Conservation (phyloP, 129 eudicot genomes). For the Saposhnikovia divaricata region DNA sequence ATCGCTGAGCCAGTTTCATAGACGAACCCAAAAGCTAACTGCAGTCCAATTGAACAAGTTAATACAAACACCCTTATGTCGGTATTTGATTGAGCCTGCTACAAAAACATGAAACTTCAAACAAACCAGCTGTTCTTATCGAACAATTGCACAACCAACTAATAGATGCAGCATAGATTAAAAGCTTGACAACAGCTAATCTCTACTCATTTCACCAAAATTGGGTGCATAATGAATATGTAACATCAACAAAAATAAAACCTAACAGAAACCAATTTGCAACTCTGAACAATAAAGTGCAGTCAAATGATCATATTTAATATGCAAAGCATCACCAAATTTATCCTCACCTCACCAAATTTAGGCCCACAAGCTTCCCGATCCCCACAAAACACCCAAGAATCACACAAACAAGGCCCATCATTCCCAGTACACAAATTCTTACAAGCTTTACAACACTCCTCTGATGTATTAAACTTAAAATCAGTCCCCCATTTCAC, state of each 20-base stretch:
- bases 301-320: conserved; percentile 2
- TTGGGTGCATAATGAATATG: background rate
- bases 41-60: background rate
- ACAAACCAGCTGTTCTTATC: background rate
- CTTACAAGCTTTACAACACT: conserved; percentile 85
- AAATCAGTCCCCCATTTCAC: conserved; percentile 89
- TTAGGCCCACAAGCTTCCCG: conserved; percentile 54
- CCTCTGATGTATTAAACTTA: conserved; percentile 59
- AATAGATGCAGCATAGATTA: background rate
- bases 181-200: background rate
- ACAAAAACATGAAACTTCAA: background rate
- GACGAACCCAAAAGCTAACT: background rate
- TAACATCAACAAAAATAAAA: background rate
- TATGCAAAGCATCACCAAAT: background rate
- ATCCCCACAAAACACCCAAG: conserved; percentile 94
- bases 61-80: background rate
- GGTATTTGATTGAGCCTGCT: background rate
- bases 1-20: background rate
- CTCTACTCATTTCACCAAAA: background rate
- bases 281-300: background rate
- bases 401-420: conserved; percentile 93
- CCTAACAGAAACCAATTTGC: background rate
- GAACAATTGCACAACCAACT: background rate
- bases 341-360: conserved; percentile 76
- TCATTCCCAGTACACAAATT: conserved; percentile 66